A percentile compares a stretch with the other conserved stretches of the same genome.
These are phyloP conservation scores for Botryotinia narcissicola DNA, from an alignment of 2,329 filamentous ascomycete genomes.

Conservation along the genomic window DNA sequence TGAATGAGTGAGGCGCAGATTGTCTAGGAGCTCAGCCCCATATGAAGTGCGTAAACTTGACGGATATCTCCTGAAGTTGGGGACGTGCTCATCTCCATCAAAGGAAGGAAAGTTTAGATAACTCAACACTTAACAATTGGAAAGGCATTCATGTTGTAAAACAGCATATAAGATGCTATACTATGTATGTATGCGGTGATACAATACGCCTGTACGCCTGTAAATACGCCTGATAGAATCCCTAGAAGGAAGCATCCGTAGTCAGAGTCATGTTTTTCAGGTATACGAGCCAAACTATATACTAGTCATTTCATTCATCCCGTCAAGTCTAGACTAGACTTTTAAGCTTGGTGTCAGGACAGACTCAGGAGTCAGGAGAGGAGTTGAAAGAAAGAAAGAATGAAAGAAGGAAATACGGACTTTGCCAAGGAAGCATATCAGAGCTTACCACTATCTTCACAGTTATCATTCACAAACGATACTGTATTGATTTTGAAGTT, in stretches of 20 bases:
- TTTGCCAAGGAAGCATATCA: neutral
- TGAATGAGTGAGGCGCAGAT: conserved; percentile 16
- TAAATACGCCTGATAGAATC: neutral
- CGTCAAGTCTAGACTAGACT: conserved; percentile 4
- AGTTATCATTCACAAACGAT: neutral
- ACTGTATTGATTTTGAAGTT: conserved; percentile 2
- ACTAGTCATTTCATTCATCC: neutral
- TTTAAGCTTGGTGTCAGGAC: neutral
- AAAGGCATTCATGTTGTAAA: neutral
- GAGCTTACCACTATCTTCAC: neutral
- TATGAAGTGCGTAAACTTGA: conserved; percentile 14
- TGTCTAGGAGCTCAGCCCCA: conserved; percentile 21
- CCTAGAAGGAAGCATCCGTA: neutral
- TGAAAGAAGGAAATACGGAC: neutral
- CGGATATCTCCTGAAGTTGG: conserved; percentile 18
- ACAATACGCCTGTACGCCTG: neutral
- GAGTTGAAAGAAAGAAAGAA: neutral
- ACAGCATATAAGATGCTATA: neutral
- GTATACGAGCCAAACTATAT: neutral
- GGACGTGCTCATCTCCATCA: neutral
- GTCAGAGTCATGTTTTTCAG: neutral
- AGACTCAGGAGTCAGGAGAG: neutral
- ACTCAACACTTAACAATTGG: neutral
- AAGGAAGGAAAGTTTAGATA: conserved; percentile 1
- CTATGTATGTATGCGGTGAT: neutral